A percentile compares a stretch with the other conserved stretches of the same genome.
Conservation (phyloP, 352 stramenopile species). For the Globisporangium camurandrum region DNA sequence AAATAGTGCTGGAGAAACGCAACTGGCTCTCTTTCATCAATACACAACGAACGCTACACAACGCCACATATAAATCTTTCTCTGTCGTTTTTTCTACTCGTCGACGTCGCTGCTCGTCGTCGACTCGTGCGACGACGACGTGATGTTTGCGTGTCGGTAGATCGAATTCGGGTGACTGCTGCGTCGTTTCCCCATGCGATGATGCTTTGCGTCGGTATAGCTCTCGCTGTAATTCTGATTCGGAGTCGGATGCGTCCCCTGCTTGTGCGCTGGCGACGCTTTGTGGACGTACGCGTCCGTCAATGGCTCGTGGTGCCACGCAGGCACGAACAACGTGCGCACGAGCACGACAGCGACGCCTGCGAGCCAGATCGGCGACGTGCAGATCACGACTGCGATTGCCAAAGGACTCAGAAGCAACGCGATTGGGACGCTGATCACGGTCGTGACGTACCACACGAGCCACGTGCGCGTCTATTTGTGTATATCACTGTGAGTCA, state of each 20-base stretch:
- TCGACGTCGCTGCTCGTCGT: conserved; percentile 1
- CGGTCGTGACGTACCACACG: conserved; percentile 56
- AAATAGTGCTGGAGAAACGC: no score
- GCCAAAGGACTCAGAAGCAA: conserved; percentile 69
- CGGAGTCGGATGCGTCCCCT: conserved; percentile 3
- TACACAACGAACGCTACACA: background rate
- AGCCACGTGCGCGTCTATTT: conserved; percentile 53
- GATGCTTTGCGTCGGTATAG: conserved; percentile 39
- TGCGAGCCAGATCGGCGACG: conserved; percentile 67
- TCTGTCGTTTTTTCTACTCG: background rate
- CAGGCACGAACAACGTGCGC: conserved; percentile 31
- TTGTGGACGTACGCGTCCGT: conserved; percentile 33
- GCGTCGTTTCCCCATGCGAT: no score
- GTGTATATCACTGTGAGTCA: no score
- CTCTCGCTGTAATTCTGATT: conserved; percentile 24
- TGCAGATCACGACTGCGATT: conserved; percentile 71
- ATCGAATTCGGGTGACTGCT: conserved; percentile 46
- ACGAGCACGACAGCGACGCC: conserved; percentile 49
- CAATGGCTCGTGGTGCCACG: conserved; percentile 21
- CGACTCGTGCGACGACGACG: conserved; percentile 1
- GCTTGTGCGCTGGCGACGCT: conserved; percentile 4
- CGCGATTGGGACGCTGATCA: conserved; percentile 65
- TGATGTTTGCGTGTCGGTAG: conserved; percentile 25
- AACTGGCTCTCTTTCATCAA: no score
- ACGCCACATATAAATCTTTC: background rate